phyloP scores from a whole-genome alignment of 345 rosid species.

The Eucalyptus sideroxylon region DNA sequence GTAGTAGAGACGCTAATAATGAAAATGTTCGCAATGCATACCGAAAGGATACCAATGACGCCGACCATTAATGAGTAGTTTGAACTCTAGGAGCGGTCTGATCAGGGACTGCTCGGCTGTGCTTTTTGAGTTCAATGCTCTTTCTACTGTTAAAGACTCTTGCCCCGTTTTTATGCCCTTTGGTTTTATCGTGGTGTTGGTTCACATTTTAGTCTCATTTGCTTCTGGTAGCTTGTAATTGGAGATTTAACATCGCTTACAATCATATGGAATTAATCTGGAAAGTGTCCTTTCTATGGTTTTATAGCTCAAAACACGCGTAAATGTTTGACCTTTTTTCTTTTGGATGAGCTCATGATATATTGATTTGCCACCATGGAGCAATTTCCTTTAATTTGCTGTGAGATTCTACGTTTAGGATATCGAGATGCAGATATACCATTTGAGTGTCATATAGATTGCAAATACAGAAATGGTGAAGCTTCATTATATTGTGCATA shows the following conservation, averaged over 20 bases:
- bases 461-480: neutral
- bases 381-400: neutral
- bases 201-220: neutral
- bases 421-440: neutral
- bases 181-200: neutral
- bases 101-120: neutral
- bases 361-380: neutral
- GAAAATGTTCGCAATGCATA: neutral
- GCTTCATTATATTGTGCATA: neutral
- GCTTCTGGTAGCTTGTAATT: neutral
- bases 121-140: neutral
- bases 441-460: neutral
- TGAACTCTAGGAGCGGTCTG: neutral
- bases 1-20: neutral
- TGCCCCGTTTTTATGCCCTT: neutral
- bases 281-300: neutral
- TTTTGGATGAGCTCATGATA: neutral
- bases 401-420: neutral
- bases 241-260: neutral
- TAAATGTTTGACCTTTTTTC: neutral
- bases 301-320: neutral
- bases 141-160: neutral
- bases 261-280: neutral
- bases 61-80: neutral
- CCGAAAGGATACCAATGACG: neutral